Evolutionary conservation across 2,329 filamentous ascomycete genomes (phyloP).

Genomic region (Cordyceps tenuipes): DNA sequence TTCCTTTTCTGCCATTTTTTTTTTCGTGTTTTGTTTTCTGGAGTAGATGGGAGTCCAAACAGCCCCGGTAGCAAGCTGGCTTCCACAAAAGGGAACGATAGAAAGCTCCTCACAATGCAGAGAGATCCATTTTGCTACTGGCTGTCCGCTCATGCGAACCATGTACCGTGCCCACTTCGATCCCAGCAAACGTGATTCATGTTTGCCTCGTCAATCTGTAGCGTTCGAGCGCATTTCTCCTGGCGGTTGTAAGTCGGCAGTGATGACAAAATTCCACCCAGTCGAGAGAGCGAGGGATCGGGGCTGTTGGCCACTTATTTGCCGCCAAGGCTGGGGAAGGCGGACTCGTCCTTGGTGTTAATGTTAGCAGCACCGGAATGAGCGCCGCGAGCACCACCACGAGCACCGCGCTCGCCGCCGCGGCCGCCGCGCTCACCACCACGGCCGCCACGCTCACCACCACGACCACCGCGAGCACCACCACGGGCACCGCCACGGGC

Average conservation of each 20-base stretch:
- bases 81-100: neutral
- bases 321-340: conserved; percentile 51
- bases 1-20: neutral
- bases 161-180: neutral
- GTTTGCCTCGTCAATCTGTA: conserved; percentile 1
- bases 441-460: conserved; percentile 34
- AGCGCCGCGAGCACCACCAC: conserved; percentile 28
- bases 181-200: conserved; percentile 5
- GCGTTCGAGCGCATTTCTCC: neutral
- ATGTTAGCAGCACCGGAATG: conserved; percentile 39
- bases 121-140: neutral
- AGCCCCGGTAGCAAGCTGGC: neutral
- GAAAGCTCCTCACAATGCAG: neutral
- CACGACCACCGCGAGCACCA: conserved; percentile 41
- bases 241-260: neutral
- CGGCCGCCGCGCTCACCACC: conserved; percentile 32
- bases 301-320: conserved; percentile 29
- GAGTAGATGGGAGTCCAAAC: neutral
- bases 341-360: conserved; percentile 49
- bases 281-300: conserved; percentile 4
- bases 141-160: neutral
- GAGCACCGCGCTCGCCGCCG: conserved; percentile 28
- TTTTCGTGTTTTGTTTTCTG: neutral
- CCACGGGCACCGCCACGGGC: conserved; percentile 48
- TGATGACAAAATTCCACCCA: neutral